Conservation (phyloP, 345 rosid genomes). For the Odontarrhena argentea region DNA sequence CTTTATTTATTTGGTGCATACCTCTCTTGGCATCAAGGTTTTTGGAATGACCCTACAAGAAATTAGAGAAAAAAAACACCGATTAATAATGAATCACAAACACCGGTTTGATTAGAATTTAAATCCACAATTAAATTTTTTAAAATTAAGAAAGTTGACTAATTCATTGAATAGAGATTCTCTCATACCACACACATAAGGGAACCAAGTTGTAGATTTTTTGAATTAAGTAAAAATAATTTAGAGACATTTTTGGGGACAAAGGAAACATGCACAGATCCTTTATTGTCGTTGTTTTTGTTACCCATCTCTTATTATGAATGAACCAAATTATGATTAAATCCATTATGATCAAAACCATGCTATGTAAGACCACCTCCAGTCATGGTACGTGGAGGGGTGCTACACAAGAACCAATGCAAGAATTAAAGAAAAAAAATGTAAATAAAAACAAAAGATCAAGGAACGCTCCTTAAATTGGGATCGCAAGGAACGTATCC, state of each 20-base stretch:
- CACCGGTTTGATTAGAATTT: not conserved
- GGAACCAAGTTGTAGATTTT: slow-evolving; percentile 22
- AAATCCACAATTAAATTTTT: not conserved
- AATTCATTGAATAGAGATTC: slow-evolving; percentile 30
- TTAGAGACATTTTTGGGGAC: slow-evolving; percentile 35
- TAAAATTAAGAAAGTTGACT: slow-evolving; percentile 14
- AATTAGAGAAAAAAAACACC: slow-evolving; percentile 8
- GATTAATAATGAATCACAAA: slow-evolving; percentile 11
- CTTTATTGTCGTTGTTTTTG: slow-evolving; percentile 37
- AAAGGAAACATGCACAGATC: slow-evolving; percentile 39
- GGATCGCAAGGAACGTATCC: no score
- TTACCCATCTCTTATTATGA: not conserved
- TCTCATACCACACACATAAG: slow-evolving; percentile 17
- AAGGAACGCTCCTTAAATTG: no score
- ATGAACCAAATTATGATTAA: slow-evolving; percentile 9
- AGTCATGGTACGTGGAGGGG: no score
- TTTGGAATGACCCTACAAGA: slow-evolving; percentile 83
- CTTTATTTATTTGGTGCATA: slow-evolving; percentile 38
- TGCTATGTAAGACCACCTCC: not conserved
- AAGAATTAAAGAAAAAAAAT: no score
- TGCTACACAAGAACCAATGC: no score
- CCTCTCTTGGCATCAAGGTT: slow-evolving; percentile 88
- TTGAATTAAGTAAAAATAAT: slow-evolving; percentile 1
- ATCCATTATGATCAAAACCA: slow-evolving; percentile 14
- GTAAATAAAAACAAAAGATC: no score